Percentiles rank a stretch among this genome's conserved stretches.
Evolutionary conservation across 257 asterid species (phyloP).

Genomic region (Eustoma russellianum): DNA sequence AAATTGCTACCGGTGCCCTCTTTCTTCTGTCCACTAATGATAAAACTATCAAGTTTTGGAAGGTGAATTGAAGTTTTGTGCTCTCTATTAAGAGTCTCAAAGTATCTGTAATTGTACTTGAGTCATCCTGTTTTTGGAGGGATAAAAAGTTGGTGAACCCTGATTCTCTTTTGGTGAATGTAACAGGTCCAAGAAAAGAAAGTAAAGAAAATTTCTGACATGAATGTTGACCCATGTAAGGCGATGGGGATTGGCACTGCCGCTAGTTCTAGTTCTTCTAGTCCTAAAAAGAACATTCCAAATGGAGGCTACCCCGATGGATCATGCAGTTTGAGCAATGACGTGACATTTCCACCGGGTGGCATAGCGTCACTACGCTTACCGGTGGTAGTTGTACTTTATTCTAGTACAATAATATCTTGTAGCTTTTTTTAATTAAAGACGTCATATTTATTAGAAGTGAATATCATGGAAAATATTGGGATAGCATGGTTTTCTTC

Average conservation of each 20-base stretch:
- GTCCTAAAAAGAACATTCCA: slow-evolving; percentile 44
- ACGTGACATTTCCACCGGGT: slow-evolving; percentile 53
- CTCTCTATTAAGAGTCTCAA: background rate
- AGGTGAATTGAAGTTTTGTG: slow-evolving; percentile 37
- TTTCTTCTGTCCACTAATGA: slow-evolving; percentile 97
- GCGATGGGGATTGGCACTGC: slow-evolving; percentile 49
- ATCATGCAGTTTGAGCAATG: slow-evolving; percentile 50
- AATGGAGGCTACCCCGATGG: slow-evolving; percentile 58
- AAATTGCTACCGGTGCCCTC: slow-evolving; percentile 84
- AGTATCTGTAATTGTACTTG: too few species aligned
- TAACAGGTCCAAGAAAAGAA: slow-evolving; percentile 98
- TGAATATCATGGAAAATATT: too few species aligned
- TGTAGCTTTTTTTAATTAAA: too few species aligned
- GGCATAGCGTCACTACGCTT: slow-evolving; percentile 69
- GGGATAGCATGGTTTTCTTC: too few species aligned
- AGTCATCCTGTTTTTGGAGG: background rate
- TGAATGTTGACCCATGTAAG: slow-evolving; percentile 67
- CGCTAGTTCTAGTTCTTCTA: slow-evolving; percentile 57
- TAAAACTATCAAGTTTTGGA: slow-evolving; percentile 97
- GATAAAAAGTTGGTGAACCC: background rate
- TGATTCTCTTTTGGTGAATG: slow-evolving; percentile 2
- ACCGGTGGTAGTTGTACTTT: slow-evolving; percentile 90
- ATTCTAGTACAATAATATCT: too few species aligned
- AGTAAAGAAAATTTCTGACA: slow-evolving; percentile 77
- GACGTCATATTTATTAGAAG: too few species aligned